Base-by-base conservation (phyloP, 2,329 filamentous ascomycete species). In the Diaporthe helianthi region DNA sequence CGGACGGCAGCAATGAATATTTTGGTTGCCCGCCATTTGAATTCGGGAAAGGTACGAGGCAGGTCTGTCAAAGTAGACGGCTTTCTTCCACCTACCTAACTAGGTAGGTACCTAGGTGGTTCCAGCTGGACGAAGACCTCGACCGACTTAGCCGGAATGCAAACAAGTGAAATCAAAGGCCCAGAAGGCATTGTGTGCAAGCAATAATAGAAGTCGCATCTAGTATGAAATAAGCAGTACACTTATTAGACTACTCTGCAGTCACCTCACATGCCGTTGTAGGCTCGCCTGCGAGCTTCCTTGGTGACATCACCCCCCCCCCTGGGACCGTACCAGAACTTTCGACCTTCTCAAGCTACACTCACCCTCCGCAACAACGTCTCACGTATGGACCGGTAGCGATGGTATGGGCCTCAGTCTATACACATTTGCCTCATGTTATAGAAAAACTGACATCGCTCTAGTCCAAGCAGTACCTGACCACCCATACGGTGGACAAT, bases 381-480 rank as follows among this genome's bases (percentile, higher is more conserved):
- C 67, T 61, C 72, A 36, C 72, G 72, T 55, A 82, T 82, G 80
- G 79, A 78, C 67, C 76, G 75, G 75, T 78, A 78, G 76, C 74
- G 74, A 83, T 83, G 81, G 81, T 81, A 77, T 66, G 77, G 63
- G 17, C 41, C 31, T 38, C 9, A 60, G 24, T 26, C 38, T 22
- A 4, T 17, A 36, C 10, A n/a, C 22, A 29, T 46, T 55, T 24
- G 26, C 24, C 19, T 22, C n/a, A 10, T 47, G 38, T 12, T 13
- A 33, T 2, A 12, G 19, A 15, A 9, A 22, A 19, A 36, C 73
- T 77, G 67, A 76, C 67, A 10, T 29, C 22, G 6, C n/a, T 19
- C 69, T 71, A 98, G 96, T 99, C 96, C 68, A 98, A 98, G 84
- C 96, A 98, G 90, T 99, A 98, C 80, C 88, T 99, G 72, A 97